phyloP scores from a whole-genome alignment of 192 early-diverging fungal genomes.

The Globomyces pollinis-pini region DNA sequence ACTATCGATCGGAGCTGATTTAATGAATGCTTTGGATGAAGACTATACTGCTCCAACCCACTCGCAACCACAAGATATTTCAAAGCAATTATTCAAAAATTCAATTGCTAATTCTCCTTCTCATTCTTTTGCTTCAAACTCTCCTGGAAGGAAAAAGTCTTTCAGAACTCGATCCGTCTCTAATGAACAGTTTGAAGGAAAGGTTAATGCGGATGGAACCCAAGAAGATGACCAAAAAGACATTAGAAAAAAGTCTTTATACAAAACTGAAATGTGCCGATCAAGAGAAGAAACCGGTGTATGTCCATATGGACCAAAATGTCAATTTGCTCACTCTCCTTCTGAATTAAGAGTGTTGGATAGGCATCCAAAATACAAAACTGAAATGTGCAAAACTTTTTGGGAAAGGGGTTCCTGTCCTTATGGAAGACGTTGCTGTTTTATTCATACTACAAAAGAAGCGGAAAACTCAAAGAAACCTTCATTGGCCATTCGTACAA shows the following conservation, averaged over 20 bases:
- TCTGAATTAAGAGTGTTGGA: conserved; percentile 70
- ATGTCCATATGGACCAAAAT: conserved; percentile 78
- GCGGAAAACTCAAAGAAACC: not conserved
- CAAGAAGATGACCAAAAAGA: not conserved
- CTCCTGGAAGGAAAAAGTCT: too few species aligned
- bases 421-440: conserved; percentile 92
- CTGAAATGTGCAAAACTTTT: conserved; percentile 88
- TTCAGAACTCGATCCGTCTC: too few species aligned
- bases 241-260: conserved; percentile 28
- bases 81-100: too few species aligned
- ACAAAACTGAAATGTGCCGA: conserved; percentile 72
- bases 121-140: too few species aligned
- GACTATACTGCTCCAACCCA: too few species aligned
- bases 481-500: not conserved
- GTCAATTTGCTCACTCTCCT: conserved; percentile 87
- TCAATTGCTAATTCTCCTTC: too few species aligned
- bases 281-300: conserved; percentile 49
- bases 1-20: too few species aligned
- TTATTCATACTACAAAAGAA: conserved; percentile 59
- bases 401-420: conserved; percentile 81
- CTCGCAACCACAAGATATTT: too few species aligned
- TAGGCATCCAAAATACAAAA: conserved; percentile 92
- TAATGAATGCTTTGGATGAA: too few species aligned
- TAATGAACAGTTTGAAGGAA: too few species aligned
- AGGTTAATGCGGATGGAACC: too few species aligned